Evolutionary conservation across 2,329 filamentous ascomycete genomes (phyloP), one percentile per base, ranked within the genome.

Genomic region (Fusarium devonianum): DNA sequence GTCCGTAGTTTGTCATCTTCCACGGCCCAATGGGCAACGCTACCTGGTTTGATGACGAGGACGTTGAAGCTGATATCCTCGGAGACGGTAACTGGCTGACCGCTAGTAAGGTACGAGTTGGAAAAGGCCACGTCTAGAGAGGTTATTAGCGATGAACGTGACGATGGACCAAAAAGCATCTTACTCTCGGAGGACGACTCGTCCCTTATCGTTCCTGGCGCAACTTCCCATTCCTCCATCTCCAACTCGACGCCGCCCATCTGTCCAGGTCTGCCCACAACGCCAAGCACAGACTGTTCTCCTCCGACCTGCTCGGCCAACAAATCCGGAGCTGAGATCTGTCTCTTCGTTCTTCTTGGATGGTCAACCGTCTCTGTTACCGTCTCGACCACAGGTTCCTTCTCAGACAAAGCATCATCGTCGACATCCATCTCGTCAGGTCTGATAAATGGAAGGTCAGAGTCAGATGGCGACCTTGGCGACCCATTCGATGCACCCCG

Each of bases 191-290:
- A 58, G 1, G 63, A 56, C 1, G 50, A 46, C 4, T 65, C 52
- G 23, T 71, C 67, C 7, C 58, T 61, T 21, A 76, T 62, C 16
- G 72, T 69, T 12, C 76, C 76, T 1, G 76, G 76, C 0, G 76
- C 75, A 34, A 77, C 53, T 57, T 78, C 76, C 75, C 75, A 78
- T 3, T 68, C 67, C 53, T 78, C 75, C 67, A 76, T 73, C 39
- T 74, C 64, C 5, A 72, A 36, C 3, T 63, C 47, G 11, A 55
- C 38, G 4, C 38, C 7, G 12, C 51, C 19, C 49, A 39, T 22
- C 17, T 56, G 58, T 8, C 21, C 22, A n/a, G 44, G 32, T 26
- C 40, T 33, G 4, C 6, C 7, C 1, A 32, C 10, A 2, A 35
- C n/a, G 12, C 28, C 10, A 4, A 34, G 21, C n/a, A 38, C 3